phyloP scores from a whole-genome alignment of 2,329 filamentous ascomycete species.

The Beauveria pseudobassiana region DNA sequence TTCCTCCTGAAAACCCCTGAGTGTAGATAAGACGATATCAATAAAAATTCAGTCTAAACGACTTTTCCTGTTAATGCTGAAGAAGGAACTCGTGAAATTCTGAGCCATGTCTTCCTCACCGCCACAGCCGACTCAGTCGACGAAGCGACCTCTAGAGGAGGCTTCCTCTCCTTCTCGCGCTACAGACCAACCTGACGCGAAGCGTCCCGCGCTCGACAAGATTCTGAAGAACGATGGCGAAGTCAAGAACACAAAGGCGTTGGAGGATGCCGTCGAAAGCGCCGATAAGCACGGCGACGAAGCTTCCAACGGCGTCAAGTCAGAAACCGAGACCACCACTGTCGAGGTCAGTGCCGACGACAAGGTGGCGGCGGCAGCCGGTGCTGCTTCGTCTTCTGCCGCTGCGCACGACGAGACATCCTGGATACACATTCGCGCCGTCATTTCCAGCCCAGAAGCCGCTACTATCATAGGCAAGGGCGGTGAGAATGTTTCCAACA shows the following conservation, averaged over 20 bases:
- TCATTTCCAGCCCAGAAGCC: conserved; percentile 95
- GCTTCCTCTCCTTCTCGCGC: conserved; percentile 88
- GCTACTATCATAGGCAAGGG: conserved; percentile 98
- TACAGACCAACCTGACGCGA: conserved; percentile 91
- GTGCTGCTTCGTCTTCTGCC: conserved; percentile 31
- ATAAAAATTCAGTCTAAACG: conserved; percentile 33
- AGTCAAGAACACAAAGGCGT: conserved; percentile 33
- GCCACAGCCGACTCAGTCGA: conserved; percentile 57
- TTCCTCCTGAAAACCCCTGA: conserved; percentile 76
- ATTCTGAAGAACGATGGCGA: conserved; percentile 63
- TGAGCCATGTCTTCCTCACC: conserved; percentile 67
- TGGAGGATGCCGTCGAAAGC: conserved; percentile 27
- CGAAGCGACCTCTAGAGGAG: conserved; percentile 94
- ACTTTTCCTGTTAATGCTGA: conserved; percentile 1
- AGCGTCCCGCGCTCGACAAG: conserved; percentile 94
- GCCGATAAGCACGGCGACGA: conserved; percentile 43
- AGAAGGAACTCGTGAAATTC: not conserved
- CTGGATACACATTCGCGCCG: conserved; percentile 95
- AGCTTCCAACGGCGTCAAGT: conserved; percentile 42
- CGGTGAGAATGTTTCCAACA: conserved; percentile 96
- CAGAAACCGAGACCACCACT: conserved; percentile 58
- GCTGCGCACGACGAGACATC: conserved; percentile 77
- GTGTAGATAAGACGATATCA: conserved; percentile 61
- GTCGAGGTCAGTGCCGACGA: conserved; percentile 38
- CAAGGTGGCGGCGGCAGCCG: conserved; percentile 34